Conservation (phyloP, 2,329 filamentous ascomycete species). For the Colletotrichum siamense region DNA sequence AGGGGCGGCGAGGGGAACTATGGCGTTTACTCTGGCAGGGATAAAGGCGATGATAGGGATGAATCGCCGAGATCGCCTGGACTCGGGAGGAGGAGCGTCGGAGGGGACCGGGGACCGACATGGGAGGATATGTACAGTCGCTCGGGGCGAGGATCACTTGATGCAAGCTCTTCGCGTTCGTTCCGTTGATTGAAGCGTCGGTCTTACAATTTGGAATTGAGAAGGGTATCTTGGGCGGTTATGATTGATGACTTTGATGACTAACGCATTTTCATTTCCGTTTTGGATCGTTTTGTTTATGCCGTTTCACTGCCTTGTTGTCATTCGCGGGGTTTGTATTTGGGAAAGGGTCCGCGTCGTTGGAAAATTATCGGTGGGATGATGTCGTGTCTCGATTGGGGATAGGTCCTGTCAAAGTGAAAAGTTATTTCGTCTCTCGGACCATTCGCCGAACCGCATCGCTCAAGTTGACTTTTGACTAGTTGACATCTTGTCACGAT, state of each 20-base stretch:
- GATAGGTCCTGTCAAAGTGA: neutral
- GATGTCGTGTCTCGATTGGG: neutral
- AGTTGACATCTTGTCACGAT: neutral
- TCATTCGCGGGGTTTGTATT: neutral
- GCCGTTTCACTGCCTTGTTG: neutral
- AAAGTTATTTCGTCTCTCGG: neutral
- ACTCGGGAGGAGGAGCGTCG: neutral
- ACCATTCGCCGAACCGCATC: neutral
- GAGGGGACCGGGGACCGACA: neutral
- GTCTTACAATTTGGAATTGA: too few species aligned
- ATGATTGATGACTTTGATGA: neutral
- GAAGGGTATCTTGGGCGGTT: neutral
- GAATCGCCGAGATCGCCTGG: slow-evolving; percentile 5
- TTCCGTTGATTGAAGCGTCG: neutral
- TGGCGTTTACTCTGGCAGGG: neutral
- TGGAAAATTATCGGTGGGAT: neutral
- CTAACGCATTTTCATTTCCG: neutral
- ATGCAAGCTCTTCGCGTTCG: neutral
- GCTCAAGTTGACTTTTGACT: neutral
- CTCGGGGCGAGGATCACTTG: neutral
- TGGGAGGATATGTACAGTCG: slow-evolving; percentile 7
- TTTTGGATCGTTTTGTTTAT: neutral
- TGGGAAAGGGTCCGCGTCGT: neutral
- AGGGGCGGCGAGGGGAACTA: neutral
- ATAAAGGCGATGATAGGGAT: neutral